Evolutionary conservation across 2,329 filamentous ascomycete species (phyloP).

Genomic region (Sporothrix humicola): DNA sequence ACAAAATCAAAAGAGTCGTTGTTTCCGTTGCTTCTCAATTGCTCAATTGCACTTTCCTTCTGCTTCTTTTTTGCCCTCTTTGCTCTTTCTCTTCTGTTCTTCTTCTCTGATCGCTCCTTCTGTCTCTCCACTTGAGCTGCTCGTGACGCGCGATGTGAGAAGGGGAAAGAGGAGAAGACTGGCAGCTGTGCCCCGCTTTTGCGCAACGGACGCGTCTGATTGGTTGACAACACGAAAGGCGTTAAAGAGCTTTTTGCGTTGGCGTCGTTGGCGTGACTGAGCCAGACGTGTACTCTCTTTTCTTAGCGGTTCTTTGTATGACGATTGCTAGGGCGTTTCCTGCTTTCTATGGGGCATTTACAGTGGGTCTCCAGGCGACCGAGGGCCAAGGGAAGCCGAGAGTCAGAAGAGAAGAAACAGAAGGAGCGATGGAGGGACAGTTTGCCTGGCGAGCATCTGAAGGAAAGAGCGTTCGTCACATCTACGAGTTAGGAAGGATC

Average conservation of each 20-base stretch:
- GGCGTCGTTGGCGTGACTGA: conserved; percentile 13
- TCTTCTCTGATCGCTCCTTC: conserved; percentile 18
- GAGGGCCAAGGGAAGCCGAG: conserved; percentile 12
- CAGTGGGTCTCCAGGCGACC: neutral
- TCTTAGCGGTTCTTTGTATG: conserved; percentile 26
- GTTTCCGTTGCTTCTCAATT: conserved; percentile 6
- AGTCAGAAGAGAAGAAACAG: neutral
- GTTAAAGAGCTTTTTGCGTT: conserved; percentile 1
- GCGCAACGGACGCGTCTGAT: conserved; percentile 32
- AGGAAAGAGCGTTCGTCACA: too few relatives aligned
- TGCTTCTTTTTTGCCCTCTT: neutral
- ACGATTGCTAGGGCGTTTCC: conserved; percentile 22
- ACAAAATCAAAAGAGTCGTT: neutral
- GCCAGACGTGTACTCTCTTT: neutral
- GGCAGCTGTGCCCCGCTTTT: conserved; percentile 9
- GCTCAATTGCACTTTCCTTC: neutral
- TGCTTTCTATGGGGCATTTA: conserved; percentile 18
- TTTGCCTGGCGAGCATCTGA: too few relatives aligned
- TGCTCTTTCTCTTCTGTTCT: neutral
- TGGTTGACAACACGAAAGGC: conserved; percentile 30
- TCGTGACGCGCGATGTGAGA: conserved; percentile 35
- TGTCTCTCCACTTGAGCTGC: conserved; percentile 30
- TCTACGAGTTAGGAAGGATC: too few relatives aligned
- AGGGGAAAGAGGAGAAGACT: conserved; percentile 16
- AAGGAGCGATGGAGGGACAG: too few relatives aligned